Base-by-base conservation (phyloP, 1,284 basidiomycete species). In the Rhizoctonia solani region DNA sequence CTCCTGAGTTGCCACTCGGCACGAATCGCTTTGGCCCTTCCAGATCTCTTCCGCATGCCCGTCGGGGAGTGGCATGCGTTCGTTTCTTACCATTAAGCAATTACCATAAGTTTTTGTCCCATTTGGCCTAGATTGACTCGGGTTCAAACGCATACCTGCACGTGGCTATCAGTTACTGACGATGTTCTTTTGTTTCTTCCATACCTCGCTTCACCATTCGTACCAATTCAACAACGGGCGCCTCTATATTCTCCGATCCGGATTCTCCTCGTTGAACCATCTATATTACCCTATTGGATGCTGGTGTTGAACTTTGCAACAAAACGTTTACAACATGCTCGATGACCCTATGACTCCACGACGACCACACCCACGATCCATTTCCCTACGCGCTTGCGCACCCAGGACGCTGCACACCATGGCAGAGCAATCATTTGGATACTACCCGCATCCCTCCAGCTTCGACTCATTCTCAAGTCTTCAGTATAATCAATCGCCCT, bases 1-100 rank as follows among this genome's bases (percentile, higher is more conserved):
- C n/a, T n/a, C n/a, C n/a, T n/a, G n/a, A n/a, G n/a, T 61, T 61
- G 56, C 56, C 56, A 61, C 56, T 39, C 34, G 37, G 32, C 56
- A 61, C 30, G 56, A 42, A n/a, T 27, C 11, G 9, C 9, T n/a
- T 39, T 23, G 5, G 11, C 47, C 8, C 25, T 19, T 21, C 27
- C n/a, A n/a, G n/a, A n/a, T n/a, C n/a, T n/a, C n/a, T n/a, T n/a
- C n/a, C n/a, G n/a, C n/a, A n/a, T n/a, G n/a, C n/a, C n/a, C n/a
- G n/a, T n/a, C n/a, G n/a, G n/a, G n/a, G n/a, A n/a, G n/a, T n/a
- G n/a, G n/a, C n/a, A n/a, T n/a, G n/a, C n/a, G n/a, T n/a, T n/a
- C n/a, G n/a, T n/a, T n/a, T n/a, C n/a, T n/a, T n/a, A n/a, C n/a
- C n/a, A n/a, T 27, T 42, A 27, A 42, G 55, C 14, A 13, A 27